These are phyloP conservation scores for Acmispon strigosus DNA, from an alignment of 306 rosid genomes.

Conservation along the genomic window DNA sequence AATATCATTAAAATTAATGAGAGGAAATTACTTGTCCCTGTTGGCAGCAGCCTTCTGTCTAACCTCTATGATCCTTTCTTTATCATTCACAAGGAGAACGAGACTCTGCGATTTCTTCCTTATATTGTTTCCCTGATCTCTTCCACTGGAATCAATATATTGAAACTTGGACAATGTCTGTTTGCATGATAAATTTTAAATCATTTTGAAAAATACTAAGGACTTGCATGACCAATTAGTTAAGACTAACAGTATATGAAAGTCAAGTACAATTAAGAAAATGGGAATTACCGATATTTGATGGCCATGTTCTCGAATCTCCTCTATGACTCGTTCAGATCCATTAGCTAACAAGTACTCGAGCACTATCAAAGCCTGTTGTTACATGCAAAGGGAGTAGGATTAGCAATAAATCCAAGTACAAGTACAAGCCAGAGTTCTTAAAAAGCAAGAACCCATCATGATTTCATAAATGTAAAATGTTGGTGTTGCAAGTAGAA, in stretches of 20 bases:
- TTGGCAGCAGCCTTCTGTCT: conserved; percentile 88
- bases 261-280: neutral
- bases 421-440: neutral
- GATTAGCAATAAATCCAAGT: neutral
- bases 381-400: neutral
- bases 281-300: conserved; percentile 66
- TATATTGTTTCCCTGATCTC: conserved; percentile 90
- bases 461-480: neutral
- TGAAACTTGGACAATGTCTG: conserved; percentile 79
- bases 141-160: conserved; percentile 86
- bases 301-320: conserved; percentile 72
- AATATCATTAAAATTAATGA: neutral
- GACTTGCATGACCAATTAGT: neutral
- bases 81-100: conserved; percentile 77
- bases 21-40: conserved; percentile 66
- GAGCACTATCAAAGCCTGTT: conserved; percentile 72
- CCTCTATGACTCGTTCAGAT: conserved; percentile 86
- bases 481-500: conserved; percentile 1
- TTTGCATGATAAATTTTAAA: conserved; percentile 17
- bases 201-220: neutral
- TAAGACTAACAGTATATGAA: neutral
- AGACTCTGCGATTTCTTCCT: conserved; percentile 84
- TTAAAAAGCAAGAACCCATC: neutral
- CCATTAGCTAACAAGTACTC: conserved; percentile 84
- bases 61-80: conserved; percentile 74